Evolutionary conservation across 2,329 filamentous ascomycete species (phyloP).

Genomic region (Magnaporthiopsis rhizophila): DNA sequence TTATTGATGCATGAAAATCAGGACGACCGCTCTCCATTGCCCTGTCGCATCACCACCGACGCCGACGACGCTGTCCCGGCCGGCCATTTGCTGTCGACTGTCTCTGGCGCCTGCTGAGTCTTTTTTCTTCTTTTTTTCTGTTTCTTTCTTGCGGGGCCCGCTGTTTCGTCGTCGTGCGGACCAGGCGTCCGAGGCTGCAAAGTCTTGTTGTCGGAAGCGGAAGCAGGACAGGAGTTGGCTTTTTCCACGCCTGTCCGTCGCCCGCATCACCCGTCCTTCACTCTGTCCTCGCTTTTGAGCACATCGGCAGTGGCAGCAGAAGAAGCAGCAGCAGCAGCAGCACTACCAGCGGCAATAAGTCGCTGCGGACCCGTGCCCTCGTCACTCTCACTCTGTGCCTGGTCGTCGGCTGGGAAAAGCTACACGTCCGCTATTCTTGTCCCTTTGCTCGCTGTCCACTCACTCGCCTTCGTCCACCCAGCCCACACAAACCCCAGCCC

Average conservation of each 20-base stretch:
- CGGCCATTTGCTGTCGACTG: background rate
- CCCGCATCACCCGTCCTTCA: background rate
- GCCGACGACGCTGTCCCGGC: background rate
- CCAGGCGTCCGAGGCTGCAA: background rate
- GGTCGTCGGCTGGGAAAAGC: background rate
- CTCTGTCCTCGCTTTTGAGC: background rate
- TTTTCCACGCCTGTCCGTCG: background rate
- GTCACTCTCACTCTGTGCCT: background rate
- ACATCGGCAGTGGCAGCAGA: background rate
- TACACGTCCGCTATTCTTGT: background rate
- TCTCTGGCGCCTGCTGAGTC: background rate
- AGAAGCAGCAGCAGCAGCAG: background rate
- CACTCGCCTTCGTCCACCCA: background rate
- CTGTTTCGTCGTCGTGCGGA: background rate
- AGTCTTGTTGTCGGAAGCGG: background rate
- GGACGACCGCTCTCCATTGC: slow-evolving; percentile 4
- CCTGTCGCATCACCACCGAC: background rate
- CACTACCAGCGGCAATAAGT: background rate
- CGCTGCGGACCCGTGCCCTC: background rate
- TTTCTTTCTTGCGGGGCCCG: background rate
- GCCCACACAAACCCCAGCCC: slow-evolving; percentile 4
- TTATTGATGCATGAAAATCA: slow-evolving; percentile 17
- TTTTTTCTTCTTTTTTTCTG: background rate
- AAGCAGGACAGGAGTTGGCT: background rate
- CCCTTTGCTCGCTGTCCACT: background rate